A percentile compares a stretch with the other conserved stretches of the same genome.
Evolutionary conservation across 352 stramenopile genomes (phyloP).

Genomic region (Pythium phragmitis): DNA sequence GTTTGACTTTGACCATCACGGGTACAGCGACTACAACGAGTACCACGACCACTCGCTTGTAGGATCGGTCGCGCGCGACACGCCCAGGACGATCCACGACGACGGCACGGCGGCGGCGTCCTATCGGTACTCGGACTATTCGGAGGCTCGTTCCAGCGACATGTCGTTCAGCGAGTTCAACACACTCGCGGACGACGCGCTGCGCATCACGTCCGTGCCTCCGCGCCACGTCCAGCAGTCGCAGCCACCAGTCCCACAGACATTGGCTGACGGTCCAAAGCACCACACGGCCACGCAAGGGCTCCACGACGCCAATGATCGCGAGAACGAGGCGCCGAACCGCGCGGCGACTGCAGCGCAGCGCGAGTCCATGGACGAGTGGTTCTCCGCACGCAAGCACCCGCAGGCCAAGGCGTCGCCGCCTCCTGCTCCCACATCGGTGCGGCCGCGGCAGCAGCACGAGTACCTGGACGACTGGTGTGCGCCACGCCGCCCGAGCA

Average conservation of each 20-base stretch:
- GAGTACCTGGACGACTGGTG: conserved; percentile 19
- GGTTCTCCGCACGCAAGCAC: conserved; percentile 7
- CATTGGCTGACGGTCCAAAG: background rate
- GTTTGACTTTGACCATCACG: conserved; percentile 5
- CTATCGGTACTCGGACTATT: conserved; percentile 26
- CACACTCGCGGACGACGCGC: conserved; percentile 41
- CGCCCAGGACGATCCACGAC: background rate
- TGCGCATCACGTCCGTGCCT: conserved; percentile 28
- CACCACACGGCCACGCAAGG: conserved; percentile 1
- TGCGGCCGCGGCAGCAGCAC: background rate
- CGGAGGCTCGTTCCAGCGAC: conserved; percentile 45
- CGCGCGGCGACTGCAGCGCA: background rate
- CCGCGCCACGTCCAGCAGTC: conserved; percentile 17
- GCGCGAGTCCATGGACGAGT: conserved; percentile 21
- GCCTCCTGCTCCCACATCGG: background rate
- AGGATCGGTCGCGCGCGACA: conserved; percentile 8
- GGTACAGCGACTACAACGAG: conserved; percentile 14
- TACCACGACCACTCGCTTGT: conserved; percentile 18
- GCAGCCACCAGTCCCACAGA: conserved; percentile 18
- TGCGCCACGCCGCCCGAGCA: conserved; percentile 9
- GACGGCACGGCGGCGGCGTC: background rate
- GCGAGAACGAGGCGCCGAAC: conserved; percentile 20
- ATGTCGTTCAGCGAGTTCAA: conserved; percentile 66
- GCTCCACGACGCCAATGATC: conserved; percentile 20
- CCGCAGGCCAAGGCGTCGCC: background rate